Evolutionary conservation across 1,284 basidiomycete species (phyloP).

Genomic region (Marasmius oreades): DNA sequence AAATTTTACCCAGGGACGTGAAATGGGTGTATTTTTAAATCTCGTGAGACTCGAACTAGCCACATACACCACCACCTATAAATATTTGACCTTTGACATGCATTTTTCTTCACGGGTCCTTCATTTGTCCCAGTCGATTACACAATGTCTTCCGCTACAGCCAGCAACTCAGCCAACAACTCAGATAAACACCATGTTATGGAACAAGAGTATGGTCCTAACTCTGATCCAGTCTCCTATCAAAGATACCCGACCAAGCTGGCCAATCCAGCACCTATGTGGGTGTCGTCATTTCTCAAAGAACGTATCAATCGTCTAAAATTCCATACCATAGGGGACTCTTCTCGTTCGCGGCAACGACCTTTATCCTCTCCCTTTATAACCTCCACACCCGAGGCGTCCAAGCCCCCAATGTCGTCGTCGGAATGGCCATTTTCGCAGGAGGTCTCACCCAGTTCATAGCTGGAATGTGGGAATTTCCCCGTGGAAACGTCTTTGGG

Average conservation of each 20-base stretch:
- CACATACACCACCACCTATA: too few species aligned
- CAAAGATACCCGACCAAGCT: neutral
- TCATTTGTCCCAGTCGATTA: too few species aligned
- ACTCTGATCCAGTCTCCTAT: neutral
- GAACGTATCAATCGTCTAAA: too few species aligned
- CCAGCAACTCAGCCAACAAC: neutral
- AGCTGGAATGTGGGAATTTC: slow-evolving; percentile 81
- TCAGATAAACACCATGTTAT: neutral
- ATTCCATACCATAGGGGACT: slow-evolving; percentile 42
- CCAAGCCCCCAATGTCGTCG: slow-evolving; percentile 64
- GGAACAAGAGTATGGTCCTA: neutral
- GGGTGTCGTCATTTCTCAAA: neutral
- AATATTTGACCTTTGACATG: too few species aligned
- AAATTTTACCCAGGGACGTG: too few species aligned
- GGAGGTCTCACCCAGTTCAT: slow-evolving; percentile 81
- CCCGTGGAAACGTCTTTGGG: slow-evolving; percentile 66
- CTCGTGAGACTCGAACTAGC: too few species aligned
- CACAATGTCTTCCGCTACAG: too few species aligned
- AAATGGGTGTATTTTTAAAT: too few species aligned
- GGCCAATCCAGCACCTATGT: neutral
- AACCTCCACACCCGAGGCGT: slow-evolving; percentile 55
- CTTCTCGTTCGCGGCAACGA: slow-evolving; percentile 60
- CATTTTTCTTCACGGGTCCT: too few species aligned
- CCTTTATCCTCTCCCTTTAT: slow-evolving; percentile 63
- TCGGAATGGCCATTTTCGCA: slow-evolving; percentile 79